Conservation (phyloP, 208 protist species). For the Leishmania tropica region DNA sequence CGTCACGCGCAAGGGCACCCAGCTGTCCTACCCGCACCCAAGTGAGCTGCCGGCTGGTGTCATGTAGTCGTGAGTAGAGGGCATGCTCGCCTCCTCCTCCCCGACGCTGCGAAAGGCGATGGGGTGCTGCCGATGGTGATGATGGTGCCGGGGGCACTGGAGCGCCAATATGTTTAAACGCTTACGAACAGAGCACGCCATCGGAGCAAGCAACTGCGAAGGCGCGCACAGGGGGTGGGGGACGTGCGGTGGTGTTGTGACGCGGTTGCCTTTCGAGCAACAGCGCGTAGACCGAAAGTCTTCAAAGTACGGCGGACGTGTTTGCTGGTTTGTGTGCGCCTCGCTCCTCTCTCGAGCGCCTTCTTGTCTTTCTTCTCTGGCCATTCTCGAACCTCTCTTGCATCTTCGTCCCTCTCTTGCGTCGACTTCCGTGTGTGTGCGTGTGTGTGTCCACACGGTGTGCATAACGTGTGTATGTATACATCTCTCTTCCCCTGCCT, state of each 20-base stretch:
- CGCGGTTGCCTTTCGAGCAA: background rate
- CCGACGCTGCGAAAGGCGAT: background rate
- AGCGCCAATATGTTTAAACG: background rate
- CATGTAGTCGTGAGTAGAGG: slow-evolving; percentile 14
- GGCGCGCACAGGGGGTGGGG: background rate
- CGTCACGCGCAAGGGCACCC: slow-evolving; percentile 91
- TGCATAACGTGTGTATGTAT: background rate
- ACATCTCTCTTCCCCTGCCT: background rate
- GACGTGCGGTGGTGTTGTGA: background rate
- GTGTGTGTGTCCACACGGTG: background rate
- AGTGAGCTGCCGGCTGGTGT: slow-evolving; percentile 62
- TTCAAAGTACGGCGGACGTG: background rate
- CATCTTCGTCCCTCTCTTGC: background rate
- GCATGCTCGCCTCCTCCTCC: background rate
- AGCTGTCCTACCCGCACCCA: slow-evolving; percentile 81
- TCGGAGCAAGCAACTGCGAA: background rate
- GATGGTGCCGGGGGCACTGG: background rate
- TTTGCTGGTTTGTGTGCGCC: background rate
- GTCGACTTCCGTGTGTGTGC: background rate
- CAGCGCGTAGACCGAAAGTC: background rate
- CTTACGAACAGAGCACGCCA: background rate
- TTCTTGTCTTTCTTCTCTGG: background rate
- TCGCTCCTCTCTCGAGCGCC: background rate
- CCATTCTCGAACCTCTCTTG: background rate
- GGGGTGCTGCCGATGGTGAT: background rate